Conservation (phyloP, 352 stramenopile species). For the Hyaloperonospora arabidopsidis region DNA sequence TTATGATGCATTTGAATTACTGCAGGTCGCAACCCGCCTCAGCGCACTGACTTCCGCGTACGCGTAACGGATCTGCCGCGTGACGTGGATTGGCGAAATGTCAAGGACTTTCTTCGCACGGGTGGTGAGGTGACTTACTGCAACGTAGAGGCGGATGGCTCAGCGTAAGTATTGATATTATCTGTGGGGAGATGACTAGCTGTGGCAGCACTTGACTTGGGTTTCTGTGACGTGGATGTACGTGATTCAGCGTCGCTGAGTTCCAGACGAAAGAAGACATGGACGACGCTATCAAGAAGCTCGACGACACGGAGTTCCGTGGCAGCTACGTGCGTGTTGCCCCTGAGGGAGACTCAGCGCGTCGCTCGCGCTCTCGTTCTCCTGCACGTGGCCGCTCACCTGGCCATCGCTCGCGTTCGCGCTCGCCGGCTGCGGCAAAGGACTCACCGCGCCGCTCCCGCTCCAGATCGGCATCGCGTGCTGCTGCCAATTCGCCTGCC, state of each 20-base stretch:
- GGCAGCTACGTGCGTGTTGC: slow-evolving; percentile 75
- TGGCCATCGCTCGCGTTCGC: slow-evolving; percentile 55
- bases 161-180: slow-evolving; percentile 50
- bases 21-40: slow-evolving; percentile 55
- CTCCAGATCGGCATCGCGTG: slow-evolving; percentile 56
- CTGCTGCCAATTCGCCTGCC: slow-evolving; percentile 40
- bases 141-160: slow-evolving; percentile 75
- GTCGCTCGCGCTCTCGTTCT: slow-evolving; percentile 54
- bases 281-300: slow-evolving; percentile 77
- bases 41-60: slow-evolving; percentile 70
- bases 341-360: slow-evolving; percentile 31
- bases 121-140: slow-evolving; percentile 82
- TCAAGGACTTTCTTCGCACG: slow-evolving; percentile 82
- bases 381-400: slow-evolving; percentile 50
- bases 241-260: slow-evolving; percentile 58
- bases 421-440: slow-evolving; percentile 50
- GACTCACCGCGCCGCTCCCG: slow-evolving; percentile 60
- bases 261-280: slow-evolving; percentile 78
- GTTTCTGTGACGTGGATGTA: not conserved
- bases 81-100: slow-evolving; percentile 78
- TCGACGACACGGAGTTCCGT: slow-evolving; percentile 85
- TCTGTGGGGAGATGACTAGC: not conserved
- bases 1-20: too few relatives aligned
- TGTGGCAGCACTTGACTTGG: not conserved
- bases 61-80: slow-evolving; percentile 69